Evolutionary conservation across 2,329 filamentous ascomycete genomes (phyloP), one percentile per base, ranked within the genome.

Genomic region (Aspergillus fischeri): DNA sequence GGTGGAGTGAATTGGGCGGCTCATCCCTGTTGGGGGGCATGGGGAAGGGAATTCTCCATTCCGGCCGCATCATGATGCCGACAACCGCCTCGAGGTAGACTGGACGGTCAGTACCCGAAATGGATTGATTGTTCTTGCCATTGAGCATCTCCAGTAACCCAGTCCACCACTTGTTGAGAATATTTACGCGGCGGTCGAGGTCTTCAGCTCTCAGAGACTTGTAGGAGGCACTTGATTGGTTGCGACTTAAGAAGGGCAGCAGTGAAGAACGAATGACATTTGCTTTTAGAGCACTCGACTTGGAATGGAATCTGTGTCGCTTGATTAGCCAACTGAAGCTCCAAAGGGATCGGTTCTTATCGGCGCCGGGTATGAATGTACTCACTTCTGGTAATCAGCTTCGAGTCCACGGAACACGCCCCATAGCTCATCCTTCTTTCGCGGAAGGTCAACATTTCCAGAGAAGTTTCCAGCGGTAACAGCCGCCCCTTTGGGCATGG

Each of bases 131-230:
- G 69, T 87, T 84, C 60, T 84, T 83, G 32, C 88, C 89, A 63
- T 92, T 87, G 25, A 96, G 82, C 79, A 96, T 86, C 58, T 94
- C 91, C 55, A 96, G 76, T 42, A 96, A 78, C 1, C 85, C 87
- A 47, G 82, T 87, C 92, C 92, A 97, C 92, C 92, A 97, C 69
- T 90, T 92, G 71, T 94, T 91, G 57, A 96, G 77, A 50, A 95
- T 90, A 48, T 86, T 86, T 2, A 89, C 84, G 58, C 92, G 83
- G 38, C 89, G 84, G 67, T 97, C 92, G 48, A 96, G 75, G 70
- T 96, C 91, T 75, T 96, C 91, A 1, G 90, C 81, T n/a, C 83
- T 79, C 49, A 96, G 78, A 17, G 72, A 78, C 61, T 79, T 80
- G 65, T 85, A 88, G 8, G 89, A 91, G 1, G 84, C 77, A 67